These are phyloP conservation scores for Prunus fruticosa DNA, from an alignment of 306 rosid species.

Conservation along the genomic window DNA sequence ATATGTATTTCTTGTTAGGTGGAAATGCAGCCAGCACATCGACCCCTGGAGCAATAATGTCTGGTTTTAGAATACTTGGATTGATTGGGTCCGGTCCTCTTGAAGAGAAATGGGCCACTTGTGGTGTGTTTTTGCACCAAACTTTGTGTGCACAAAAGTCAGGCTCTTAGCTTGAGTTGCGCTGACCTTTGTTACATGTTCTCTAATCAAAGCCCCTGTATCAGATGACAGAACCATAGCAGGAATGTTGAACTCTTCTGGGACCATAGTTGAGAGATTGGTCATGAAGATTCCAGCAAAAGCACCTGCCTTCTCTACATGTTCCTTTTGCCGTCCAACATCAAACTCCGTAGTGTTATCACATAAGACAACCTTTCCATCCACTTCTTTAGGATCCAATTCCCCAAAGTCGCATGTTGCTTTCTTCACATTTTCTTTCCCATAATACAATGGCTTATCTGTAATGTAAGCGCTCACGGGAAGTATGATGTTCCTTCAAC, in stretches of 20 bases:
- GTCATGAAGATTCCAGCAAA: conserved; percentile 7
- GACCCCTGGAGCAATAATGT: conserved; percentile 12
- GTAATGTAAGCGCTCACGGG: conserved; percentile 3
- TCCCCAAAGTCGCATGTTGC: not conserved
- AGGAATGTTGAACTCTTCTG: conserved; percentile 4
- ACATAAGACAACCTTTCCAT: conserved; percentile 8
- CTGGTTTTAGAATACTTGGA: conserved; percentile 13
- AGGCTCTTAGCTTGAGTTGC: not conserved
- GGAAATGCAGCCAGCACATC: not conserved
- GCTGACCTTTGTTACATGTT: not conserved
- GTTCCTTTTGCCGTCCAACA: not conserved
- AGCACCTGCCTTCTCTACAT: not conserved
- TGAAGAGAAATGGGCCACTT: conserved; percentile 11
- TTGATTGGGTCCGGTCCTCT: conserved; percentile 3
- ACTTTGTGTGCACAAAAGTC: not conserved
- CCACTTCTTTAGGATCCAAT: conserved; percentile 5
- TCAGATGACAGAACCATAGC: not conserved
- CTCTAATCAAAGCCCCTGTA: not conserved
- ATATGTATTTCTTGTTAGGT: not conserved
- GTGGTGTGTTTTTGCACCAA: conserved; percentile 12
- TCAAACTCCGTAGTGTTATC: not conserved
- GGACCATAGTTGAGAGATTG: not conserved
- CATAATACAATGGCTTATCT: conserved; percentile 1
- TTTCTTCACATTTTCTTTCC: conserved; percentile 1
- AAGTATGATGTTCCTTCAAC: conserved; percentile 4